Base-by-base conservation (phyloP, 2,329 filamentous ascomycete species). In the Lizonia empirigonia region DNA sequence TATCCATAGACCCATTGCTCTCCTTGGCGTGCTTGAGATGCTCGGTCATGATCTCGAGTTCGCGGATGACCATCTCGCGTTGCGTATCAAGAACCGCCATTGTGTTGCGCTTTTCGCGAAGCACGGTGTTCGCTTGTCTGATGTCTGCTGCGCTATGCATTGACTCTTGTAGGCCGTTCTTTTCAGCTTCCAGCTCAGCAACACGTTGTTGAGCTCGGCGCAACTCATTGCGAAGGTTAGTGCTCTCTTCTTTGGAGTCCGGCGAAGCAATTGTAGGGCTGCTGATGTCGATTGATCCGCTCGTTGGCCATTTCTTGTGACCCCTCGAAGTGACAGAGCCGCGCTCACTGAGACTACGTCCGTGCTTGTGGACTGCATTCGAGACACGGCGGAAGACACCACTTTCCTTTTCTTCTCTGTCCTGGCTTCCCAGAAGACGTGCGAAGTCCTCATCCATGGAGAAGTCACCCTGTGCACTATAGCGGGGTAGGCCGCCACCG, bases 391-490 rank as follows among this genome's bases (percentile, higher is more conserved):
- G 89, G 56, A 97, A 78, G 54, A 97, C 89, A 40, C 60, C 70
- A 46, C 53, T 51, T 13, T 70, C 68, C 55, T 64, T 74, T 13
- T 74, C 71, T 4, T 67, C 57, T 60, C 82, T 68, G 58, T 91
- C 89, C 19, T 86, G 86, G 16, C 85, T 86, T 32, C 86, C 88
- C 53, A 96, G 80, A 50, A 97, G 93, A 50, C 92, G 87, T 45
- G 90, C 89, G 85, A 97, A 91, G 69, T 97, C 94, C 72, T 97
- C 92, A 59, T 97, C 93, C 87, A 96, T 86, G 53, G 89, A 94
- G 67, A 97, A 94, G 59, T 96, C 91, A 46, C 87, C 90, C 44
- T 90, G 90, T 34, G 84, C 82, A 72, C 88, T 96, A 55, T 84
- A 77, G 29, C 77, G 76, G 10, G 78, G 78, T 39, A 76, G 53